Conservation (phyloP, 371 early-diverging fungal genomes). For the Zancudomyces culisetae region DNA sequence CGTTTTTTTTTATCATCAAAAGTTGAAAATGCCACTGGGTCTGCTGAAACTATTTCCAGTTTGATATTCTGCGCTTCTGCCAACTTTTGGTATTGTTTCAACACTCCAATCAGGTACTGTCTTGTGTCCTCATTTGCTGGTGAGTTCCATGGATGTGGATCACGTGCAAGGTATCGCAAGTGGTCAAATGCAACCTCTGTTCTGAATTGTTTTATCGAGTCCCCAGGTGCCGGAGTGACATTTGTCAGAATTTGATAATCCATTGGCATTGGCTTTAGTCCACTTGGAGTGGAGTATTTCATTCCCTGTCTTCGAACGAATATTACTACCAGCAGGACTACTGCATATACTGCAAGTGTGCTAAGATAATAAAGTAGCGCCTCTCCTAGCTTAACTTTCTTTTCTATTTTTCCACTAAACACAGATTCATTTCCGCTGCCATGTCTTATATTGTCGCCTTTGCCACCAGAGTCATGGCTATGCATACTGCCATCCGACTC, state of each 20-base stretch:
- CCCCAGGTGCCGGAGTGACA: not conserved
- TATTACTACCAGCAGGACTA: not conserved
- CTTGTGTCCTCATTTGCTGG: not conserved
- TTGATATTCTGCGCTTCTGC: not conserved
- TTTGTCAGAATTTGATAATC: not conserved
- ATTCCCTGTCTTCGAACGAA: not conserved
- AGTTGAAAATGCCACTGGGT: not conserved
- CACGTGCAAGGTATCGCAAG: not conserved
- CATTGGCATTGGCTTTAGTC: no score
- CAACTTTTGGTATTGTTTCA: not conserved
- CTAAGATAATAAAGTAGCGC: not conserved
- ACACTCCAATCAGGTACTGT: not conserved
- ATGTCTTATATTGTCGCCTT: no score
- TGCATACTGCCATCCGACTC: no score
- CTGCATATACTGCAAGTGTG: not conserved
- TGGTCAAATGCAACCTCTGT: not conserved
- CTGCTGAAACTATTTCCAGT: not conserved
- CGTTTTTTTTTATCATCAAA: not conserved
- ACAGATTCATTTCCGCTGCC: no score
- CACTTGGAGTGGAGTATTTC: no score
- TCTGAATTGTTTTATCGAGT: not conserved
- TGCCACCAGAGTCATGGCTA: no score
- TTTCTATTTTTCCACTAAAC: no score
- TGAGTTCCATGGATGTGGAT: constrained; percentile 1
- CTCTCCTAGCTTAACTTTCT: no score